Base-by-base conservation (phyloP, 2,329 filamentous ascomycete species). In the Diaporthe citri region DNA sequence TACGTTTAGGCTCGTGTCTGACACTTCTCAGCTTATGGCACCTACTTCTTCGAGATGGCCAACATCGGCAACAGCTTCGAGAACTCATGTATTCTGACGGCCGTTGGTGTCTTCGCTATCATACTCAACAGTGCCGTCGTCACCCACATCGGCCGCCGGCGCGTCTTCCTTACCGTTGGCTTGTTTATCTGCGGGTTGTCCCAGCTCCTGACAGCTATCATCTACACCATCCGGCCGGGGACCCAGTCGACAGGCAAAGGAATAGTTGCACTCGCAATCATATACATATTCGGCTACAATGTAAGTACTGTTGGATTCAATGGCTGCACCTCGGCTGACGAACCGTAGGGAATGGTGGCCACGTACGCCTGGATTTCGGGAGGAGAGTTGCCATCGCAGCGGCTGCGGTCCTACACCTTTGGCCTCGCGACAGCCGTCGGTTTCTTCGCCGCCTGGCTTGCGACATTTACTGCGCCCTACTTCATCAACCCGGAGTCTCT, bases 41-140 rank as follows among this genome's bases (percentile, higher is more conserved):
- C 89, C 1, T 91, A 91, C 80, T 91, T 91, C 84, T 90, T 91
- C 79, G 85, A 88, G 78, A 90, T 91, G 87, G 88, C 89, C 48
- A 84, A 87, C 60, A 87, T 91, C 6, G 84, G 87, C 46, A 85
- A 88, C 66, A 85, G 89, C 12, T 91, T 91, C 79, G 86, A 88
- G 78, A 91, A 90, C 81, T 84, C 86, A 20, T 90, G 89, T 79
- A 89, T 91, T 60, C 84, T 91, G 20, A 87, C 84, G 41, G 86
- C 85, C 9, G 85, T 90, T 64, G 89, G 89, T 22, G 88, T 90
- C 25, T 79, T 88, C n/a, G 88, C 88, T 15, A 88, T 91, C 75
- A 78, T 90, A 10, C 80, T 88, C 78, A 91, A 91, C 80, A 87
- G 84, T 70, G 80, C 86, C 62, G 84, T 90, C 75, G 87, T 90